Evolutionary conservation across 805 yeast genomes (phyloP), one percentile per base, ranked within the genome.

Genomic region (Pichia rugopelliculosa): DNA sequence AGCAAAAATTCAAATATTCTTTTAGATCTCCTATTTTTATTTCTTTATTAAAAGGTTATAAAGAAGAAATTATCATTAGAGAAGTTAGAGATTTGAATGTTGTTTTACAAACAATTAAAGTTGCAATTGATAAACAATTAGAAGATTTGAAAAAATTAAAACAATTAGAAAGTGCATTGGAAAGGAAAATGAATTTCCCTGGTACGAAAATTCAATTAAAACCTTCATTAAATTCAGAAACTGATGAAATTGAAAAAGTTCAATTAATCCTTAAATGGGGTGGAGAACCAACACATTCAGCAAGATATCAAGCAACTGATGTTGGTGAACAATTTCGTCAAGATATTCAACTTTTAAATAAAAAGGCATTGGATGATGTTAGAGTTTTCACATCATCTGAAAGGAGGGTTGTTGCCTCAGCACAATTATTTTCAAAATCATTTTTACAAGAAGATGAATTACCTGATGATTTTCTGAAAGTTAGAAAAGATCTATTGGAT

Each of bases 231-330:
- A 75, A 76, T 57, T 68, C 72, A 13, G 81, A 77, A 36, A 52
- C 56, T 7, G 74, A 72, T 49, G 80, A 82, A 30, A 93, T 93
- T 20, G 97, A 91, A 55, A 93, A 93, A 62, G 97, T 91, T 22
- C 99, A 93, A 66, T 82, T 93, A 53, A 95, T 93, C 52, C 72
- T 93, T 58, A 93, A 93, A 64, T 93, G 99, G 99, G 99, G 99
- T 58, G 99, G 99, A 53, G 99, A 93, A 66, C 97, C 99, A 6
- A 93, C 99, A 1, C 99, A 93, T 65, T 89, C 97, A 11, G 97
- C 98, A 2, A 78, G 83, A 53, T 86, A 88, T 63, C 99, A 93
- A 68, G 95, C 96, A 1, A 77, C 83, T 25, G 99, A 93, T 65
- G 78, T 93, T 18, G 99, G 99, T 45, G 98, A 91, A 61, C 96